Percentiles rank a stretch among this genome's conserved stretches.
Conservation (phyloP, 2,329 filamentous ascomycete species). For the Beauveria sp. region DNA sequence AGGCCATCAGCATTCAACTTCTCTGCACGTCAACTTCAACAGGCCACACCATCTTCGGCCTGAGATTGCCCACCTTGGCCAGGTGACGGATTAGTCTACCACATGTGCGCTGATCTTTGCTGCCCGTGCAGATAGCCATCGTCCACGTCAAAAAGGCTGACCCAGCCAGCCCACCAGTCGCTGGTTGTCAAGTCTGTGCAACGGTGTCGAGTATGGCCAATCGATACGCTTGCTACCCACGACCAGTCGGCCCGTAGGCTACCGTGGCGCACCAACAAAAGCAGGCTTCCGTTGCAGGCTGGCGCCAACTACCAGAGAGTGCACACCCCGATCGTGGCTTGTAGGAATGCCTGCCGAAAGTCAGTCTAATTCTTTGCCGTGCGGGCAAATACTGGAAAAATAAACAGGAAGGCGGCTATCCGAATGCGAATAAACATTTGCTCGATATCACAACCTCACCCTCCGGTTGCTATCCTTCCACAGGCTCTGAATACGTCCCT, state of each 20-base stretch:
- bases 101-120: constrained; percentile 3
- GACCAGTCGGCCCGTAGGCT: constrained; percentile 3
- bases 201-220: not conserved
- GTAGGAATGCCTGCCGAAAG: not conserved
- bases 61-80: not conserved
- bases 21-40: not conserved
- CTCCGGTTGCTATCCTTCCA: not conserved
- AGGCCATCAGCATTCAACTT: not conserved
- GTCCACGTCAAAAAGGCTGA: not conserved
- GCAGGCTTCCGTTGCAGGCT: not conserved
- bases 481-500: not conserved
- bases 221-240: not conserved
- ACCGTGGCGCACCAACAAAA: not conserved
- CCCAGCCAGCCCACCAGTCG: not conserved
- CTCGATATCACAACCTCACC: not conserved
- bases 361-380: not conserved
- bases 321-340: constrained; percentile 1
- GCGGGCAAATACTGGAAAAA: not conserved
- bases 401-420: not conserved
- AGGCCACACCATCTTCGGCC: not conserved
- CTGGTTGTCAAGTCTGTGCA: not conserved
- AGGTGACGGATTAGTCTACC: constrained; percentile 7
- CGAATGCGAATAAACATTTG: not conserved
- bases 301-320: not conserved
- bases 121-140: not conserved